Conservation (phyloP, 208 protist species). For the Vickermania spadyakhi region DNA sequence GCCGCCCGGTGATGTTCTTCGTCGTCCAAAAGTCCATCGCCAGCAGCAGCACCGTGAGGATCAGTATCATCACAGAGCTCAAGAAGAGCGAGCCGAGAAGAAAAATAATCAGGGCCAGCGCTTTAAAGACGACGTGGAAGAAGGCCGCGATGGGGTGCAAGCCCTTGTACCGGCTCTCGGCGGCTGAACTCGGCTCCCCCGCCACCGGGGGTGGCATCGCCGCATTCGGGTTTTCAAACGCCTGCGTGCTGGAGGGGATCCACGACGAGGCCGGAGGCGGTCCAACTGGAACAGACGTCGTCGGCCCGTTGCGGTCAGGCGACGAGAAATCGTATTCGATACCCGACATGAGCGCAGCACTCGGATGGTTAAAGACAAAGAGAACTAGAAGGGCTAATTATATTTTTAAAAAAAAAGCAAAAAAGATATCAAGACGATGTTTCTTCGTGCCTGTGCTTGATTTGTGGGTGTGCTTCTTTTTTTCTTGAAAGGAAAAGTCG, state of each 20-base stretch:
- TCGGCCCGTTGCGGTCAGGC: neutral
- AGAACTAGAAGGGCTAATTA: no score
- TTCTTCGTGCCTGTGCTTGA: no score
- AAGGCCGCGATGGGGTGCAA: constrained; percentile 73
- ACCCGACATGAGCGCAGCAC: no score
- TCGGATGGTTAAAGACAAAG: no score
- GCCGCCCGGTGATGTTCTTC: constrained; percentile 92
- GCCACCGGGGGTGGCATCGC: neutral
- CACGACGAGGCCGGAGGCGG: constrained; percentile 2
- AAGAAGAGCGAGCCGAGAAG: constrained; percentile 55
- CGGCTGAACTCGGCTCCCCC: constrained; percentile 3
- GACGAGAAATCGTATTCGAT: neutral
- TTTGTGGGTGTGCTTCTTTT: no score
- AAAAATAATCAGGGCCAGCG: constrained; percentile 69
- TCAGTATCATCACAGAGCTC: constrained; percentile 71
- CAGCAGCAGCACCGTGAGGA: constrained; percentile 79
- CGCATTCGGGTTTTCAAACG: neutral
- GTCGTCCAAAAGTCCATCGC: constrained; percentile 94
- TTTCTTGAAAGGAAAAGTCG: no score
- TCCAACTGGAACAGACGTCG: neutral
- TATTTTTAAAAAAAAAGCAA: no score
- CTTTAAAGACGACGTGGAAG: constrained; percentile 88
- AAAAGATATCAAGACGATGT: no score
- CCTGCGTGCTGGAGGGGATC: constrained; percentile 4
- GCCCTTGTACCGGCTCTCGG: constrained; percentile 60